Base-by-base conservation (phyloP, 2,329 filamentous ascomycete genomes). In the Mariannaea sp. region DNA sequence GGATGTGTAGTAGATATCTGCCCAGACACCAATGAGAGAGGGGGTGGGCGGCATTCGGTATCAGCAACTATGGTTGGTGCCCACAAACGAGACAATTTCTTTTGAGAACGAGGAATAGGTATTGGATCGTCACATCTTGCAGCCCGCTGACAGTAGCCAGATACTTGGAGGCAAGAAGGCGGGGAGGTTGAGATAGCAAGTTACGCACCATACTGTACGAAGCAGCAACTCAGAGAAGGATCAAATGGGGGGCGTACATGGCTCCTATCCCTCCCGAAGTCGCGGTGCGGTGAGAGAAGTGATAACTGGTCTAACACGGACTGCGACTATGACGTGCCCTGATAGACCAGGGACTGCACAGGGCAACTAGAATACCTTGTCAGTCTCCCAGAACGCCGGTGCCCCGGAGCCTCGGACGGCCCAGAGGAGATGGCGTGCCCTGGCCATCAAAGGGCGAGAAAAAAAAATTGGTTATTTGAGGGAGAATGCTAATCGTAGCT, bases 281-380 rank as follows among this genome's bases (percentile, higher is more conserved):
- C 59, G 60, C 54, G 61, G 63, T 64, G 63, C 61, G 61, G 63
- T 64, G 57, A 58, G 52, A 55, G 51, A 42, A 33, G 48, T 24
- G 38, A 50, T 53, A 53, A 53, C 44, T 29, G 40, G 17, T 36
- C 16, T 27, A 35, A 42, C 33, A n/a, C n/a, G n/a, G n/a, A n/a
- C n/a, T n/a, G n/a, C n/a, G n/a, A n/a, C n/a, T n/a, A n/a, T 35
- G 47, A 49, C 44, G 33, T 35, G 39, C 42, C 48, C 24, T 55
- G 39, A 38, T 42, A 49, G 36, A 26, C 57, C 44, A 47, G 35
- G 36, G 43, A 8, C 42, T 54, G 51, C 22, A 40, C 35, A 36
- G 41, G 7, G 13, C 29, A 8, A 10, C 9, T 32, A 10, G 19
- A n/a, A 22, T 30, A 36, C 29, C 29, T n/a, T 17, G 39, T 13